Evolutionary conservation across 371 early-diverging fungal genomes (phyloP), one percentile per base, ranked within the genome.

Genomic region (Mucor racemosus): DNA sequence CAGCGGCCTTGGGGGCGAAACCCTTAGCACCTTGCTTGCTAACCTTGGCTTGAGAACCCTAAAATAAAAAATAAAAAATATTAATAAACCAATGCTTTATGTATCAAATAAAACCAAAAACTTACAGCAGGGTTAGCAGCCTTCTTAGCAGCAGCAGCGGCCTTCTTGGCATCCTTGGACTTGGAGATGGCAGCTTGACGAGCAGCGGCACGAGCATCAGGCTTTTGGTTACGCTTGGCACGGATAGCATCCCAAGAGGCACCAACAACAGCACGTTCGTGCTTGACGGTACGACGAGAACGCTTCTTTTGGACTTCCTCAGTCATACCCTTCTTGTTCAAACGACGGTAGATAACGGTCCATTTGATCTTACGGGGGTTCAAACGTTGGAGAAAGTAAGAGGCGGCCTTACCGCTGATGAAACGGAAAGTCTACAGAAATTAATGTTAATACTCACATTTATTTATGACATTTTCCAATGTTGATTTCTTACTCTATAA

Each of bases 271-370:
- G 94, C 96, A 86, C 99, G 95, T 84, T 95, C 94, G 84, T 88
- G 91, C 93, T 98, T 97, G 84, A 97, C 96, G 64, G 92, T 86
- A 76, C 93, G 91, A 81, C 94, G 93, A 69, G 94, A 89, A 79
- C 95, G 92, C 94, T 97, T 98, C 94, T 97, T 97, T 85, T 94
- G 79, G 59, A 90, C 88, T 86, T 97, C 97, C 81, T 95, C 95
- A 76, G 92, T 92, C 82, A 95, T 90, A 84, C 97, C 99, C 95
- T 98, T 98, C 92, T 95, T 95, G 93, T 97, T 94, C 79, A 96
- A 88, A 84, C 95, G 95, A 84, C 99, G 95, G 95, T 91, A 97
- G 76, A 96, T 92, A 44, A 90, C 86, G 62, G 99, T 97, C 99
- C 99, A 98, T 86, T 90, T 87, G 79, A 97, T 89, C 91, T 97